These are phyloP conservation scores for Panicum virgatum DNA, from an alignment of 202 grass and related monocot species.

Conservation along the genomic window DNA sequence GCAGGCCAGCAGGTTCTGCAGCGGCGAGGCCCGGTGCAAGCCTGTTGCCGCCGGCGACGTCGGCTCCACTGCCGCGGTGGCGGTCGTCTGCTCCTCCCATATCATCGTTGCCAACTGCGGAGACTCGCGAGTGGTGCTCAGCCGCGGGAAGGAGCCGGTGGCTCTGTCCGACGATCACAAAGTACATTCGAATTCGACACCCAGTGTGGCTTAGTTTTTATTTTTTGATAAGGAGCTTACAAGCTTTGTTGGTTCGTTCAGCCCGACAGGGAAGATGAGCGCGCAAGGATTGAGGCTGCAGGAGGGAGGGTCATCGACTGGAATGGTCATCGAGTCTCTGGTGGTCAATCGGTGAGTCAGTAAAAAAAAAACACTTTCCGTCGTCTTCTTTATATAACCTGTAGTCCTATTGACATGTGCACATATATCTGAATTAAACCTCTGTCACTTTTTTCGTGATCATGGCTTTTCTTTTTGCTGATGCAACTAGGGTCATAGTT, in stretches of 20 bases:
- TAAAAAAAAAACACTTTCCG: too few species aligned
- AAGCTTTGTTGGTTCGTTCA: slow-evolving; percentile 43
- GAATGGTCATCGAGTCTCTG: slow-evolving; percentile 67
- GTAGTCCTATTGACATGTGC: too few species aligned
- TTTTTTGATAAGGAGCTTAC: too few species aligned
- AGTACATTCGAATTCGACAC: slow-evolving; percentile 29
- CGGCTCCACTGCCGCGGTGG: slow-evolving; percentile 69
- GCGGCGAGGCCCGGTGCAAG: slow-evolving; percentile 1
- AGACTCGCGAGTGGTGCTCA: slow-evolving; percentile 76
- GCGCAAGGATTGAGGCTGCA: slow-evolving; percentile 65
- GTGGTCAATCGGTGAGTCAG: slow-evolving; percentile 66
- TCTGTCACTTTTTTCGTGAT: too few species aligned
- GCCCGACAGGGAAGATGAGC: slow-evolving; percentile 70
- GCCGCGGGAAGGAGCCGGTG: slow-evolving; percentile 51
- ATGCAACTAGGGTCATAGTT: too few species aligned
- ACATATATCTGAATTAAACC: too few species aligned
- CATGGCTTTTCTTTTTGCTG: too few species aligned
- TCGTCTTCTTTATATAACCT: too few species aligned
- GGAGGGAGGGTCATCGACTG: slow-evolving; percentile 70
- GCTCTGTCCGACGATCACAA: slow-evolving; percentile 71
- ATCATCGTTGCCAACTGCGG: slow-evolving; percentile 73
- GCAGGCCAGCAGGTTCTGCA: slow-evolving; percentile 19
- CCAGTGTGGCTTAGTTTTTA: background rate
- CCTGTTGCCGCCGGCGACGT: slow-evolving; percentile 43
- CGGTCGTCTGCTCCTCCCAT: slow-evolving; percentile 61